Evolutionary conservation across 805 yeast genomes (phyloP).

Genomic region (Starmerella etchellsii): DNA sequence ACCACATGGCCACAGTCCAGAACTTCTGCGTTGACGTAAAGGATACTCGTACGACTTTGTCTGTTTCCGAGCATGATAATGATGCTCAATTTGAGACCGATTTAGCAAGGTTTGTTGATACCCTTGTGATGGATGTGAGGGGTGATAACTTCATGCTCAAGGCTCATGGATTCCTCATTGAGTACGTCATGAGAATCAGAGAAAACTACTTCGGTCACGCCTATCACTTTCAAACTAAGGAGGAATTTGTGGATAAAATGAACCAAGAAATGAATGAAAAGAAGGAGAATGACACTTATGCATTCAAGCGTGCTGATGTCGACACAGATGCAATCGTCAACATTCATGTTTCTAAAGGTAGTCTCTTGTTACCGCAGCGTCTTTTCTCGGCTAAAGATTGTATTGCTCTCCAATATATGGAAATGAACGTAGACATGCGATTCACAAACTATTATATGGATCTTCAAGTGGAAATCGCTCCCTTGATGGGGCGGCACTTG

Average conservation of each 20-base stretch:
- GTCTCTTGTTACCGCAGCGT: slow-evolving; percentile 58
- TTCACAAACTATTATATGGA: slow-evolving; percentile 87
- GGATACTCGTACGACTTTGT: slow-evolving; percentile 40
- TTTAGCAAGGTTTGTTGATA: slow-evolving; percentile 34
- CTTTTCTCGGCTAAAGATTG: slow-evolving; percentile 54
- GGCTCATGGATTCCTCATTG: slow-evolving; percentile 66
- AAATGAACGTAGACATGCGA: slow-evolving; percentile 65
- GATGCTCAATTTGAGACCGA: slow-evolving; percentile 29
- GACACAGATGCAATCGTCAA: slow-evolving; percentile 69
- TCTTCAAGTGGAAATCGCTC: slow-evolving; percentile 59
- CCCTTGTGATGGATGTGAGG: slow-evolving; percentile 47
- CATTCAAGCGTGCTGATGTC: slow-evolving; percentile 32
- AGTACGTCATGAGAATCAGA: slow-evolving; percentile 58
- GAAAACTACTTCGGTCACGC: slow-evolving; percentile 88
- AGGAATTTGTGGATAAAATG: slow-evolving; percentile 41
- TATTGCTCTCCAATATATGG: slow-evolving; percentile 48
- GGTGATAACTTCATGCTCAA: slow-evolving; percentile 58
- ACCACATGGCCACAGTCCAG: slow-evolving; percentile 53
- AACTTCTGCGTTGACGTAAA: slow-evolving; percentile 52
- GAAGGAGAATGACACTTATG: neutral
- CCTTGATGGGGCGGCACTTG: slow-evolving; percentile 33
- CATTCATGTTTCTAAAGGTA: slow-evolving; percentile 57
- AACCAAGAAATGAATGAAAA: no score
- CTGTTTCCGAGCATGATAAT: slow-evolving; percentile 31
- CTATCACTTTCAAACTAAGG: slow-evolving; percentile 71